Evolutionary conservation across 2,329 filamentous ascomycete species (phyloP).

Genomic region (Neonectria ditissima): DNA sequence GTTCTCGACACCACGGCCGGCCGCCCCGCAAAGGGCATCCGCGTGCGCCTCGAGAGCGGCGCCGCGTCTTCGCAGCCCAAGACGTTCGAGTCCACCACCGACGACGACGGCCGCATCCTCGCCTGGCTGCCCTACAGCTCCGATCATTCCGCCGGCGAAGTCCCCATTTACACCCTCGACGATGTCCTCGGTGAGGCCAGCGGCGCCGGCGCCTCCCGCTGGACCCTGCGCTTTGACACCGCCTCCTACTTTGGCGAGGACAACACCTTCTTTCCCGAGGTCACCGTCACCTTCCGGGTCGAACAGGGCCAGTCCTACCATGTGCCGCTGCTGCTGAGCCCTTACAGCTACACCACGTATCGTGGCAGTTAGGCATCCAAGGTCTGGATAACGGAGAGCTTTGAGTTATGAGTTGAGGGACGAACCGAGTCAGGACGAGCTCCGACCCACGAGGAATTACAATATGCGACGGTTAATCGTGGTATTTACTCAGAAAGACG

Average conservation of each 20-base stretch:
- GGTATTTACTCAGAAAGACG: constrained; percentile 17
- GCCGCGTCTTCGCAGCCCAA: constrained; percentile 52
- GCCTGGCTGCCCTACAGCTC: constrained; percentile 73
- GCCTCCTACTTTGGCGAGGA: constrained; percentile 76
- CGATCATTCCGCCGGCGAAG: constrained; percentile 63
- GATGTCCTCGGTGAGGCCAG: constrained; percentile 63
- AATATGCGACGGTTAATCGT: not conserved
- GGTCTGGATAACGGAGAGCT: not conserved
- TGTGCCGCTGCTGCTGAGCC: constrained; percentile 81
- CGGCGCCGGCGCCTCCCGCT: constrained; percentile 63
- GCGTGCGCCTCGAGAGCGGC: constrained; percentile 71
- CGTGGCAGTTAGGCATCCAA: constrained; percentile 70
- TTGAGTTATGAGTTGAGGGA: not conserved
- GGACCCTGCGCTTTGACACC: constrained; percentile 80
- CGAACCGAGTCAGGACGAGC: not conserved
- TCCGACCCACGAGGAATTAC: not conserved
- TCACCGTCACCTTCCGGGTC: constrained; percentile 65
- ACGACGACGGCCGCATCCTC: constrained; percentile 80
- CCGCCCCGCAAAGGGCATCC: constrained; percentile 73
- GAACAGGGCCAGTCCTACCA: constrained; percentile 76
- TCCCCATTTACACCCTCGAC: constrained; percentile 68
- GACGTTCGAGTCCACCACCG: constrained; percentile 75
- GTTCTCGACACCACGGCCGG: constrained; percentile 85
- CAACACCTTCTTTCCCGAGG: constrained; percentile 72
- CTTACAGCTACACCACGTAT: constrained; percentile 86